Percentiles rank a stretch among this genome's conserved stretches.
phyloP scores from a whole-genome alignment of 2,329 filamentous ascomycete species.

The Cladosporium sp. region DNA sequence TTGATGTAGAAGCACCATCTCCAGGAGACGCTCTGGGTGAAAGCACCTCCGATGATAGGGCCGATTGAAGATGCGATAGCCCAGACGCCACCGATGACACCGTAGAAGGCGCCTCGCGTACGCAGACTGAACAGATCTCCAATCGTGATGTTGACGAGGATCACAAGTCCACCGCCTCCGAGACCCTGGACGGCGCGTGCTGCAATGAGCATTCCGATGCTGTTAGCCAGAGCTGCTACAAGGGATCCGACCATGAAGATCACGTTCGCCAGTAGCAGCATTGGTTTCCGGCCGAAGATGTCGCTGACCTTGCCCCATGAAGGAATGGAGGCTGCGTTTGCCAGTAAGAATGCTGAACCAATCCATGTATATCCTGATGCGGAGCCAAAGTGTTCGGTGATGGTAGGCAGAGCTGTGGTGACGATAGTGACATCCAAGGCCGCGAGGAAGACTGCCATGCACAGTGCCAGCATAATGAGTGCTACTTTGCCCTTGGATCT shows the following conservation, averaged over 20 bases:
- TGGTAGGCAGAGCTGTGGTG: conserved; percentile 56
- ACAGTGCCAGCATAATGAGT: conserved; percentile 45
- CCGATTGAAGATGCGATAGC: conserved; percentile 60
- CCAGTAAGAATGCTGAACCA: conserved; percentile 46
- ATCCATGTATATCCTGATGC: conserved; percentile 49
- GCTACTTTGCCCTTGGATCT: conserved; percentile 36
- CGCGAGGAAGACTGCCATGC: conserved; percentile 52
- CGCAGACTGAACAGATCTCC: conserved; percentile 57
- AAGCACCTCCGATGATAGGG: conserved; percentile 60
- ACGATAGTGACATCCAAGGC: conserved; percentile 59
- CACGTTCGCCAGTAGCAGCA: conserved; percentile 53
- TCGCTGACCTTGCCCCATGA: conserved; percentile 60
- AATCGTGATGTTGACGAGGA: conserved; percentile 59
- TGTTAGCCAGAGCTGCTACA: conserved; percentile 52
- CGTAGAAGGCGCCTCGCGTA: conserved; percentile 54
- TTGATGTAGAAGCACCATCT: conserved; percentile 64
- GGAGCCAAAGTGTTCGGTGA: conserved; percentile 48
- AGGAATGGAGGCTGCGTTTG: conserved; percentile 46
- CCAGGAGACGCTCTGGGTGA: conserved; percentile 59
- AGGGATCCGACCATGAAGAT: conserved; percentile 58
- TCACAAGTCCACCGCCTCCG: conserved; percentile 57
- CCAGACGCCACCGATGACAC: conserved; percentile 62
- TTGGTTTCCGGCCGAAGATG: conserved; percentile 60
- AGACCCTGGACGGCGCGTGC: conserved; percentile 58
- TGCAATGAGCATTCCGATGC: conserved; percentile 56